These are phyloP conservation scores for Venturia aucupariae DNA, from an alignment of 2,329 filamentous ascomycete species.

Conservation along the genomic window DNA sequence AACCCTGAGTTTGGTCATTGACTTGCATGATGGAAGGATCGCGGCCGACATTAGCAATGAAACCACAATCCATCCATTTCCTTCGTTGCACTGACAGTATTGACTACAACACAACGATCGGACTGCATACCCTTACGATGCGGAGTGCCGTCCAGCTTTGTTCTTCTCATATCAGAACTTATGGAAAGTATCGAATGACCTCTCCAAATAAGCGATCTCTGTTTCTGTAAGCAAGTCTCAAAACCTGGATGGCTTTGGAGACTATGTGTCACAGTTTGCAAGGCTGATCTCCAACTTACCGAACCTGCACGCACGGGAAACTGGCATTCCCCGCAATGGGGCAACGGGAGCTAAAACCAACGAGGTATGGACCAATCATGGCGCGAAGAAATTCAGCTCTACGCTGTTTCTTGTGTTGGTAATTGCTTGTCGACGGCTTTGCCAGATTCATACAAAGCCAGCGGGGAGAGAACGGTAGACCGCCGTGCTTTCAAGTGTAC, in stretches of 20 bases:
- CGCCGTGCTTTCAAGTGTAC: not conserved
- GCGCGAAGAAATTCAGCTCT: not conserved
- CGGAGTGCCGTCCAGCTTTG: not conserved
- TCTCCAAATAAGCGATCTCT: not conserved
- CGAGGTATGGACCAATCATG: not conserved
- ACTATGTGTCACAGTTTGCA: not conserved
- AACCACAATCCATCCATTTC: too few relatives aligned
- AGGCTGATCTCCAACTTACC: not conserved
- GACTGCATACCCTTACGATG: not conserved
- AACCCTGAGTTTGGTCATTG: not conserved
- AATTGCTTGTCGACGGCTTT: not conserved
- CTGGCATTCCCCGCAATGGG: not conserved
- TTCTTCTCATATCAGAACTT: not conserved
- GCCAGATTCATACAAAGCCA: not conserved
- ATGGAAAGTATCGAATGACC: not conserved
- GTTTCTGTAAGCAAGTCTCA: not conserved
- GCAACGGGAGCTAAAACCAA: not conserved
- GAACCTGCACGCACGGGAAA: not conserved
- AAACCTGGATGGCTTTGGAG: not conserved
- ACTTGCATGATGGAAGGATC: not conserved
- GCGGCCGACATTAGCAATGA: not conserved
- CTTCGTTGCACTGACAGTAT: not conserved
- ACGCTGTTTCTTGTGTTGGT: not conserved
- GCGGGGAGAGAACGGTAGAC: not conserved
- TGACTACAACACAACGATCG: not conserved